Evolutionary conservation across 2,329 filamentous ascomycete species (phyloP), one percentile per base, ranked within the genome.

Genomic region (Diaporthe citriasiana): DNA sequence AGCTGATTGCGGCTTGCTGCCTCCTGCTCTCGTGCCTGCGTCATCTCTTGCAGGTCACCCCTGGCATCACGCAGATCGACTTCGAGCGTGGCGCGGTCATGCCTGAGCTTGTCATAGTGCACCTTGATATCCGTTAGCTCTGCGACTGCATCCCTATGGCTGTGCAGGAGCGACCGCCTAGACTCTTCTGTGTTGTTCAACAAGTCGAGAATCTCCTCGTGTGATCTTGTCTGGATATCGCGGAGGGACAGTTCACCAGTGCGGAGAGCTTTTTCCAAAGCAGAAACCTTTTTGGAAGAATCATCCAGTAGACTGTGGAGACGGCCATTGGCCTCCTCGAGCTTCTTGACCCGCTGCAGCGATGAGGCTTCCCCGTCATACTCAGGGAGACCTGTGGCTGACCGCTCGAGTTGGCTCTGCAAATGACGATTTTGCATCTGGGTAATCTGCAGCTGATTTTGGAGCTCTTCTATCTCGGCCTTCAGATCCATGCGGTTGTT

Each of bases 341-440:
- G 89, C 84, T 98, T 96, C 81, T 97, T 93, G 79, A 98, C 93
- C 22, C 97, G 92, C 71, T 93, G 90, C 63, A 93, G 82, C 1
- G 94, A 96, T 1, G 94, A 94, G 78, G 92, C 96, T 57, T 97
- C 92, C 53, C 96, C 93, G 73, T 91, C 86, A 40, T 79, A 81
- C 82, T 87, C 90, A 47, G 94, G 92, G 33, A 89, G 89, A 8
- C 84, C 84, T 4, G 92, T 90, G 0, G 90, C 92, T 13, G 85
- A 85, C 60, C 93, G 91, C 51, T 96, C 93, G 55, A 98, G 86
- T 81, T 98, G 95, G 80, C 91, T 95, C 81, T 98, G 94, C 8
- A 98, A 90, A 79, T 98, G 95, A 45, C 94, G 92, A 83, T 98
- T 98, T 79, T 97, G 94, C 94, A 98, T 98, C 82, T 98, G 93